Conservation (phyloP, 257 asterid species). For the Solanum lignicaule region DNA sequence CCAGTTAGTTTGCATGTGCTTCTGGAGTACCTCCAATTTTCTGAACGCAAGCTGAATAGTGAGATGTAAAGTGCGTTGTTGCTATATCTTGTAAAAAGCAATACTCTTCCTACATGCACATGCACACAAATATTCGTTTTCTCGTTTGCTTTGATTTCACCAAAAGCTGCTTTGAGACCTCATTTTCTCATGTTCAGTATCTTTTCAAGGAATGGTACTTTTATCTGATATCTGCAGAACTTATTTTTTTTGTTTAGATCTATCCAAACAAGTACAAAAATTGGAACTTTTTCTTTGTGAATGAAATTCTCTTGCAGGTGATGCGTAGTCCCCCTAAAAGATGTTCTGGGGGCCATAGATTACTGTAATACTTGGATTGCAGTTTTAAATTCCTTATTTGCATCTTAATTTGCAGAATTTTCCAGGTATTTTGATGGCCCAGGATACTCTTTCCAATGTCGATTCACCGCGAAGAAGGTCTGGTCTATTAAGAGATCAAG, state of each 20-base stretch:
- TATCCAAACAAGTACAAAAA: not conserved
- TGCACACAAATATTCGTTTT: not conserved
- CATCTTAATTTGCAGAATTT: not conserved
- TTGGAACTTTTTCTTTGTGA: not conserved
- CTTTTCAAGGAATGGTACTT: not conserved
- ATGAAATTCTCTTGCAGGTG: not conserved
- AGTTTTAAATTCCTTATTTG: not conserved
- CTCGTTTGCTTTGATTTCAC: not conserved
- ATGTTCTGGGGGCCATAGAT: not conserved
- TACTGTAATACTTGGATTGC: not conserved
- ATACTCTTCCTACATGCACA: not conserved
- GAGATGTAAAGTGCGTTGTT: not conserved
- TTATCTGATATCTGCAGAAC: not conserved
- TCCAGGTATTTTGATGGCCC: slow-evolving; percentile 37
- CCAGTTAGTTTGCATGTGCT: not conserved
- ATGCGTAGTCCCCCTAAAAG: not conserved
- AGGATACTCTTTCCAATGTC: slow-evolving; percentile 26
- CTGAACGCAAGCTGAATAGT: not conserved
- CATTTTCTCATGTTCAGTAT: not conserved
- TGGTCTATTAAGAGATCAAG: slow-evolving; percentile 86
- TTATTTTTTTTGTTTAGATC: not conserved
- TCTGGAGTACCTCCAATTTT: not conserved
- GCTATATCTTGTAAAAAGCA: not conserved
- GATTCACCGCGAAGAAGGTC: slow-evolving; percentile 80
- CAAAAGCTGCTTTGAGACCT: not conserved